phyloP scores from a whole-genome alignment of 2,329 filamentous ascomycete genomes.

The Talaromyces sp. region DNA sequence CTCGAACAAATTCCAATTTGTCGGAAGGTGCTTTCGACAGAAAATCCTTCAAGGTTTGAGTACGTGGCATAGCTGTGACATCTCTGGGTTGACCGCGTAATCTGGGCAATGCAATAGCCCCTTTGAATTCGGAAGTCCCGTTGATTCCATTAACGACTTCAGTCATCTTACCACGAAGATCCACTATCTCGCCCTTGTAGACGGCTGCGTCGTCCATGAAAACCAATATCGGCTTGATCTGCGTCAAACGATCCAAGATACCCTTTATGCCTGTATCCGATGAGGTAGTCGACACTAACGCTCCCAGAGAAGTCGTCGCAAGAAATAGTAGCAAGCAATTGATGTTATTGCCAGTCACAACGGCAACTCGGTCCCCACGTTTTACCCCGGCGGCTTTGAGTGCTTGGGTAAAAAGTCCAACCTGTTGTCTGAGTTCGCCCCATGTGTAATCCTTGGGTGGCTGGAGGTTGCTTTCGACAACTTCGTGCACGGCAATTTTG shows the following conservation, averaged over 20 bases:
- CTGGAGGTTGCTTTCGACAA: conserved; percentile 42
- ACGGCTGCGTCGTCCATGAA: conserved; percentile 79
- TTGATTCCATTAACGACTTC: conserved; percentile 65
- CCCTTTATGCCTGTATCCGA: conserved; percentile 83
- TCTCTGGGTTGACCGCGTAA: conserved; percentile 60
- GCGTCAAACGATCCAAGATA: conserved; percentile 69
- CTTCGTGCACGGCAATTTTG: conserved; percentile 69
- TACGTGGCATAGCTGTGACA: conserved; percentile 52
- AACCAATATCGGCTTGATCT: conserved; percentile 75
- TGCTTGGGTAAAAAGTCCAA: conserved; percentile 62
- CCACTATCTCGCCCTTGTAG: conserved; percentile 74
- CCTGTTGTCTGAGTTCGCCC: conserved; percentile 61
- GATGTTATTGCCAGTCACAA: conserved; percentile 72
- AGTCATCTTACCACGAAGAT: conserved; percentile 70
- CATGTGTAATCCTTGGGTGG: conserved; percentile 59
- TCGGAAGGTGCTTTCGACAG: conserved; percentile 33
- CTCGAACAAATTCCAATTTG: conserved; percentile 55
- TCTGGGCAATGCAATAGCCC: conserved; percentile 64
- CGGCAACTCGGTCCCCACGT: conserved; percentile 71
- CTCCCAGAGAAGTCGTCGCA: conserved; percentile 69
- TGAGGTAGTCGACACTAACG: conserved; percentile 70
- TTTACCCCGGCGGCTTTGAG: conserved; percentile 65
- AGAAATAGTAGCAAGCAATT: conserved; percentile 72
- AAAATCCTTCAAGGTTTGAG: conserved; percentile 45
- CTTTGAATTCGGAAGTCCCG: conserved; percentile 59